Conservation (phyloP, 2,329 filamentous ascomycete genomes). For the Aaosphaeria arxii region DNA sequence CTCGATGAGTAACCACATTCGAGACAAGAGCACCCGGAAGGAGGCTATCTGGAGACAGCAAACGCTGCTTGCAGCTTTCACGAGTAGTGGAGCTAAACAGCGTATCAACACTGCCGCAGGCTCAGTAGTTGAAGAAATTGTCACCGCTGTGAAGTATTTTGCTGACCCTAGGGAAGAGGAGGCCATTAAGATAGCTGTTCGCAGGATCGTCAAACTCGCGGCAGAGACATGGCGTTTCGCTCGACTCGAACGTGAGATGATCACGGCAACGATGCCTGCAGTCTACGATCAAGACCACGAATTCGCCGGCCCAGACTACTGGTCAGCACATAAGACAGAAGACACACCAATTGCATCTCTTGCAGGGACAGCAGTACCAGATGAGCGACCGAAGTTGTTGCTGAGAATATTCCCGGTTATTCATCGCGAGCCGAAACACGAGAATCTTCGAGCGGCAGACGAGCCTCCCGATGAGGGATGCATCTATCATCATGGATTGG, state of each 20-base stretch:
- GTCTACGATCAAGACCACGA: slow-evolving; percentile 30
- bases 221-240: slow-evolving; percentile 59
- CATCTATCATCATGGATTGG: slow-evolving; percentile 49
- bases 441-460: slow-evolving; percentile 35
- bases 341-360: slow-evolving; percentile 26
- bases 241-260: slow-evolving; percentile 55
- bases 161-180: slow-evolving; percentile 51
- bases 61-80: slow-evolving; percentile 57
- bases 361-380: slow-evolving; percentile 17
- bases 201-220: slow-evolving; percentile 56
- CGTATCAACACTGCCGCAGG: slow-evolving; percentile 55
- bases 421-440: slow-evolving; percentile 50
- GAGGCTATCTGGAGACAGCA: slow-evolving; percentile 59
- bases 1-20: slow-evolving; percentile 55
- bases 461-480: slow-evolving; percentile 46
- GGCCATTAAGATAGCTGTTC: slow-evolving; percentile 49
- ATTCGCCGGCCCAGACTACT: slow-evolving; percentile 29
- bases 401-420: slow-evolving; percentile 53
- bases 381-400: slow-evolving; percentile 42
- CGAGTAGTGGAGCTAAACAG: slow-evolving; percentile 54
- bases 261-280: slow-evolving; percentile 50
- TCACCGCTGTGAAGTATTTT: slow-evolving; percentile 53
- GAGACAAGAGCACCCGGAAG: slow-evolving; percentile 54
- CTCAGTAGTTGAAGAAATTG: slow-evolving; percentile 56
- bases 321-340: slow-evolving; percentile 35